Evolutionary conservation across 352 stramenopile species (phyloP).

Genomic region (Saprolegnia diclina): DNA sequence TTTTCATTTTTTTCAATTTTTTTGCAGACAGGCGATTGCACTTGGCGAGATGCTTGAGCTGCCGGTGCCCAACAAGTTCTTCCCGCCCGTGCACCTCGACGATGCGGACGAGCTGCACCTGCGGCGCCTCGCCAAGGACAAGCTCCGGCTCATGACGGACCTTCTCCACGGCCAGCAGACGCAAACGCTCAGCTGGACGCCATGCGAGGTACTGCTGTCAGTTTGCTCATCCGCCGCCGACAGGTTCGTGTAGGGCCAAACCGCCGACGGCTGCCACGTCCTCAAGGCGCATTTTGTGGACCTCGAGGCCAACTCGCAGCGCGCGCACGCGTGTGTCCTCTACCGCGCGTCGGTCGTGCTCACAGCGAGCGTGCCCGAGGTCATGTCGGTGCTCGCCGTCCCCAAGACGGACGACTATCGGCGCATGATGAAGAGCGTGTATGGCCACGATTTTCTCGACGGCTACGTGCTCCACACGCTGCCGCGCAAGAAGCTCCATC

Average conservation of each 20-base stretch:
- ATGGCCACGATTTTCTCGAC: constrained; percentile 23
- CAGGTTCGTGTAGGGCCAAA: constrained; percentile 29
- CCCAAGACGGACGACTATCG: constrained; percentile 26
- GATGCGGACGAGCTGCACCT: constrained; percentile 69
- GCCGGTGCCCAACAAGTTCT: constrained; percentile 72
- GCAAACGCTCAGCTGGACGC: constrained; percentile 52
- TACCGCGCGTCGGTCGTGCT: constrained; percentile 61
- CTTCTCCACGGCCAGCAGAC: constrained; percentile 72
- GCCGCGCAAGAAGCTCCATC: constrained; percentile 21
- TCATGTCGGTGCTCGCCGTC: constrained; percentile 38
- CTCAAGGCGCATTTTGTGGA: constrained; percentile 43
- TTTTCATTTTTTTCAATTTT: no score
- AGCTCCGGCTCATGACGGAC: constrained; percentile 60
- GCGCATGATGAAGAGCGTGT: constrained; percentile 14
- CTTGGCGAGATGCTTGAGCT: constrained; percentile 43
- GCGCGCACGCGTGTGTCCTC: constrained; percentile 43
- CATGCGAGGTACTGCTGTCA: constrained; percentile 24
- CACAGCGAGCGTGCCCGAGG: constrained; percentile 51
- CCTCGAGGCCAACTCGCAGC: constrained; percentile 53
- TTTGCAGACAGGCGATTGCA: background rate
- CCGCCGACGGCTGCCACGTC: constrained; percentile 47
- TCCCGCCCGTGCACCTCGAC: constrained; percentile 66
- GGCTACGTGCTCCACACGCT: constrained; percentile 15
- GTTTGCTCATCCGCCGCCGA: no score
- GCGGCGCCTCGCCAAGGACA: constrained; percentile 68